Conservation (phyloP, 1,139 yeast species). For the Kluyveromyces sp. region DNA sequence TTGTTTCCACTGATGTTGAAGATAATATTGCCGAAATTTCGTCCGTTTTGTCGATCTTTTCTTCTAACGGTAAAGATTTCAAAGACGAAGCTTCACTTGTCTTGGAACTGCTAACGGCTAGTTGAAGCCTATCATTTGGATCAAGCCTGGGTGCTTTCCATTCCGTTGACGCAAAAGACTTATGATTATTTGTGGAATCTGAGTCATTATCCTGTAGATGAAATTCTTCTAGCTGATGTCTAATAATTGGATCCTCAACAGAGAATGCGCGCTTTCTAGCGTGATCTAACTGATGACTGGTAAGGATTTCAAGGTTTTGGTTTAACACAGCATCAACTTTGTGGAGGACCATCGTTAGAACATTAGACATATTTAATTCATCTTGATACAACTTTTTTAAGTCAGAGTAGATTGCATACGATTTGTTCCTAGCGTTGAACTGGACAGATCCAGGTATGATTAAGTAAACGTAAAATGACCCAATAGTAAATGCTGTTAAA, state of each 20-base stretch:
- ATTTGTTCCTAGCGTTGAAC: slow-evolving; percentile 34
- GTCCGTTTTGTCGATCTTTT: neutral
- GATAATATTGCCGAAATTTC: neutral
- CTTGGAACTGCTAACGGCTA: slow-evolving; percentile 17
- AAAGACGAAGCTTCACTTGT: slow-evolving; percentile 11
- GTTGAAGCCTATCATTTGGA: slow-evolving; percentile 32
- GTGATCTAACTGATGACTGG: slow-evolving; percentile 7
- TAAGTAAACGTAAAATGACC: slow-evolving; percentile 31
- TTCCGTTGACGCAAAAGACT: slow-evolving; percentile 18
- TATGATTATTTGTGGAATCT: slow-evolving; percentile 11
- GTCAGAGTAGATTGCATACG: slow-evolving; percentile 31
- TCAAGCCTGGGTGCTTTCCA: slow-evolving; percentile 35
- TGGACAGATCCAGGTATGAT: slow-evolving; percentile 34
- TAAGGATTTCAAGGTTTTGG: slow-evolving; percentile 7
- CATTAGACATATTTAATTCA: slow-evolving; percentile 33
- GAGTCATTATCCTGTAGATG: slow-evolving; percentile 9
- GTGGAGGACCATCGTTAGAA: slow-evolving; percentile 28
- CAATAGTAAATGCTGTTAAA: slow-evolving; percentile 29
- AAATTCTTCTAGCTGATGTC: slow-evolving; percentile 7
- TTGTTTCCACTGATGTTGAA: neutral
- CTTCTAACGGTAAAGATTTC: slow-evolving; percentile 6
- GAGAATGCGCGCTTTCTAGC: slow-evolving; percentile 25
- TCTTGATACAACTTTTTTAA: slow-evolving; percentile 30
- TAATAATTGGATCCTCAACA: slow-evolving; percentile 3
- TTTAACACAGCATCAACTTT: slow-evolving; percentile 28